A percentile compares a stretch with the other conserved stretches of the same genome.
phyloP scores from a whole-genome alignment of 768 basidiomycete genomes.

The Termitomyces sp. region DNA sequence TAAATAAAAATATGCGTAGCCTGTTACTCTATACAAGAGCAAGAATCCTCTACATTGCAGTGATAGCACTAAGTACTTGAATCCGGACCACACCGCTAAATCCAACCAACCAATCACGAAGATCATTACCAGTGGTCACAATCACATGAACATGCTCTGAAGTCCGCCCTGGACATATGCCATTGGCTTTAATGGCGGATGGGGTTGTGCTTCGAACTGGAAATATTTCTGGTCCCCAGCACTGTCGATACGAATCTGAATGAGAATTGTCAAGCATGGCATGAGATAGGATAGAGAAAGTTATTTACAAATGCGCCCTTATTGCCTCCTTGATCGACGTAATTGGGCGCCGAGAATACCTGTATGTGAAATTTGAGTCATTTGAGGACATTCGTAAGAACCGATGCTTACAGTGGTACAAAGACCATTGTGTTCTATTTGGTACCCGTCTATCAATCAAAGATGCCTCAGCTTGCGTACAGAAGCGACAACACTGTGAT shows the following conservation, averaged over 20 bases:
- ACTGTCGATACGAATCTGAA: constrained; percentile 81
- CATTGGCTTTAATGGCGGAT: constrained; percentile 93
- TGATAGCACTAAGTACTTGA: too few species aligned
- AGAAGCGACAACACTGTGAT: neutral
- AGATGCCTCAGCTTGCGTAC: constrained; percentile 3
- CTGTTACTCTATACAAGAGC: too few species aligned
- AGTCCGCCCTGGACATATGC: constrained; percentile 76
- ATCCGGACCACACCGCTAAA: too few species aligned
- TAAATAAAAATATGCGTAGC: too few species aligned
- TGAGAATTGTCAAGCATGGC: constrained; percentile 7
- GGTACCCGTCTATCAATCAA: constrained; percentile 72
- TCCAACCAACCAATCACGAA: neutral
- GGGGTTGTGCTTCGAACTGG: constrained; percentile 83
- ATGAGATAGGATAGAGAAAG: neutral
- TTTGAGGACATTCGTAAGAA: constrained; percentile 13
- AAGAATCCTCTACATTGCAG: too few species aligned
- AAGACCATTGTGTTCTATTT: constrained; percentile 90
- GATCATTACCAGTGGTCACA: neutral
- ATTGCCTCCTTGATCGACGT: constrained; percentile 89
- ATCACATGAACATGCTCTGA: constrained; percentile 65
- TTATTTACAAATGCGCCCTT: constrained; percentile 84
- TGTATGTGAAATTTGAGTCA: constrained; percentile 26
- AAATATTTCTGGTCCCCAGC: constrained; percentile 70
- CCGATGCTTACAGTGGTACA: constrained; percentile 75
- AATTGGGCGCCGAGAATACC: constrained; percentile 96